Evolutionary conservation across 257 asterid genomes (phyloP), one percentile per base, ranked within the genome.

Genomic region (Plantago elongata): DNA sequence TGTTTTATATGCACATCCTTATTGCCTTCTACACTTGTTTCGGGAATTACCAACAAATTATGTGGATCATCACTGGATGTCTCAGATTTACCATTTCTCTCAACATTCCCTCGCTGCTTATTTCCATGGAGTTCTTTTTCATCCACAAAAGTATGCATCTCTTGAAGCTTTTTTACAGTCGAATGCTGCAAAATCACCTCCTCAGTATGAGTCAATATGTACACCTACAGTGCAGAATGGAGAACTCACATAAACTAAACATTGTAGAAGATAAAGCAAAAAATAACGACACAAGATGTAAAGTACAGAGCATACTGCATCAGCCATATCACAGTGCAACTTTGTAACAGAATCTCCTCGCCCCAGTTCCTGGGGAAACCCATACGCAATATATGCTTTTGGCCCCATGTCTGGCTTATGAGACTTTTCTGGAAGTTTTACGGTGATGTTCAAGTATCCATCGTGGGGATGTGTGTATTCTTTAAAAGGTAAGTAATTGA

Each of bases 341-440:
- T 84, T 91, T 45, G 95, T 86, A 7, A 91, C 97, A 72, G 98
- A 92, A 75, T 92, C 98, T 51, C 93, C 97, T 37, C 97, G 86
- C 47, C 95, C 95, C 57, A 92, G 69, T 72, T 92, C 98, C 55
- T 75, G 83, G 56, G 84, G 66, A 68, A 81, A 51, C 65, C 97
- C 98, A 70, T 92, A 92, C 37, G 97, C 98, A 68, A 92, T 92
- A 64, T 86, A 88, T 59, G 97, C 84, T 81, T 92, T 89, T 57
- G 98, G 98, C 30, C 98, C 98, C 88, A 92, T 48, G 75, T 89
- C 97, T 13, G 97, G 97, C 75, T 84, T 86, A 68, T 79, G 69
- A 58, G 78, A 75, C 7, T 56, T 7, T 5, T 48, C 1, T 0
- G 95, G 93, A 45, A 92, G 77, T 65, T 86, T 89, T 46, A 44